These are phyloP conservation scores for Diaporthe citriasiana DNA, from an alignment of 2,329 filamentous ascomycete species.

Conservation along the genomic window DNA sequence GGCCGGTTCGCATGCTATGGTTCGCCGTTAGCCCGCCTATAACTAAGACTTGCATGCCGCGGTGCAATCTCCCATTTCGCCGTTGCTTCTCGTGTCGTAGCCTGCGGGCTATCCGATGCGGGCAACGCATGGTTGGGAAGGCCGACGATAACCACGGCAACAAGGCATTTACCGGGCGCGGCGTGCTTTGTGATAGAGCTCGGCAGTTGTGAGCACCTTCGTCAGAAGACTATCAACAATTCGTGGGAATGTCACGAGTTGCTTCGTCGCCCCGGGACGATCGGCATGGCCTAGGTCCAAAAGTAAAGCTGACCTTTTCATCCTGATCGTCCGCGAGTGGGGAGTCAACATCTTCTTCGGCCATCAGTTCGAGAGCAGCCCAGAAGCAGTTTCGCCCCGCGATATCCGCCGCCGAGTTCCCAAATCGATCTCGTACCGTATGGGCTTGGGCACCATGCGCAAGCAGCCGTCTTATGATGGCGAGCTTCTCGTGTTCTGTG, in stretches of 20 bases:
- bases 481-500: background rate
- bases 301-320: background rate
- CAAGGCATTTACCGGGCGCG: background rate
- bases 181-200: background rate
- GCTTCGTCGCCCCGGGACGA: background rate
- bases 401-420: background rate
- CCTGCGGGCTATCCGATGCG: conserved; percentile 3
- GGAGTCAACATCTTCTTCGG: background rate
- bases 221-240: background rate
- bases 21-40: background rate
- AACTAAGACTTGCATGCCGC: conserved; percentile 14
- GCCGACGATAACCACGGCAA: background rate
- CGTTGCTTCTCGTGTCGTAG: background rate
- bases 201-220: background rate
- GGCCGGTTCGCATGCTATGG: background rate
- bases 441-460: background rate
- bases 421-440: background rate
- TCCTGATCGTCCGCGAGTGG: background rate
- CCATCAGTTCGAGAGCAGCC: background rate
- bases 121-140: background rate
- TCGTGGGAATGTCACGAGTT: too few relatives aligned
- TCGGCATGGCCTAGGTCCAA: background rate
- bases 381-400: background rate
- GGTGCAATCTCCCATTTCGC: background rate
- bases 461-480: background rate